Percentiles rank a stretch among this genome's conserved stretches.
Evolutionary conservation across 108 stramenopile species (phyloP).

Genomic region (Conticribra weissflogii): DNA sequence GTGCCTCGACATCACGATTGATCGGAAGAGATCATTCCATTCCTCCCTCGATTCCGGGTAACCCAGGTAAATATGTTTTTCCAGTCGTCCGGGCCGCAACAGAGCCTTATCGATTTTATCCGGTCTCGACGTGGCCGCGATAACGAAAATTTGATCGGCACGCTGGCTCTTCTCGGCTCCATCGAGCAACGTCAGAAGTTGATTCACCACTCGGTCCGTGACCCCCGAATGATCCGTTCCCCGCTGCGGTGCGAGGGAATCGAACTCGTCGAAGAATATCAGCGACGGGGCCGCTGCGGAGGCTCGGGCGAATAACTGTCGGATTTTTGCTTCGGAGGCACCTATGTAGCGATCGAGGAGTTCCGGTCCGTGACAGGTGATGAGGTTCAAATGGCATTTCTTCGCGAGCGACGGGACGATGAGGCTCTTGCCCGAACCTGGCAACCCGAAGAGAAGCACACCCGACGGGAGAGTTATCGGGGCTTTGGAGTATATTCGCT

Average conservation of each 20-base stretch:
- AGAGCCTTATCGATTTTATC: slow-evolving; percentile 96
- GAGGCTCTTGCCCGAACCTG: slow-evolving; percentile 84
- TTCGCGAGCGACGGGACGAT: slow-evolving; percentile 90
- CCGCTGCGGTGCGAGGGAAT: slow-evolving; percentile 91
- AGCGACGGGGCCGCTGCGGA: slow-evolving; percentile 88
- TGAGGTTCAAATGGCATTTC: slow-evolving; percentile 80
- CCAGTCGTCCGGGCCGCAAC: slow-evolving; percentile 93
- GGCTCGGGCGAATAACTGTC: slow-evolving; percentile 90
- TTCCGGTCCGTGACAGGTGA: slow-evolving; percentile 94
- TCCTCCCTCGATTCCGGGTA: slow-evolving; percentile 65
- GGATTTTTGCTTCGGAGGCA: slow-evolving; percentile 95
- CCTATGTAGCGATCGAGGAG: slow-evolving; percentile 98
- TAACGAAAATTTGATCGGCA: slow-evolving; percentile 76
- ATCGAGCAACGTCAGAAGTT: slow-evolving; percentile 96
- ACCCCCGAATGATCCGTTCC: slow-evolving; percentile 97
- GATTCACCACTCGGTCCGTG: slow-evolving; percentile 98
- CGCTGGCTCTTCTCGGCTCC: slow-evolving; percentile 61
- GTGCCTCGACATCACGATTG: slow-evolving; percentile 53
- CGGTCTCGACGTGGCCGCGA: slow-evolving; percentile 93
- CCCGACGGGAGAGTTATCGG: slow-evolving; percentile 76
- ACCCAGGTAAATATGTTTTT: slow-evolving; percentile 90
- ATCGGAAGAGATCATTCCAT: slow-evolving; percentile 64
- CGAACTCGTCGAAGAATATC: slow-evolving; percentile 97
- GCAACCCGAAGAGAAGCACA: slow-evolving; percentile 75
- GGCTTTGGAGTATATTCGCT: slow-evolving; percentile 64